Base-by-base conservation (phyloP, 352 stramenopile genomes). In the Phytopythium aichiense region DNA sequence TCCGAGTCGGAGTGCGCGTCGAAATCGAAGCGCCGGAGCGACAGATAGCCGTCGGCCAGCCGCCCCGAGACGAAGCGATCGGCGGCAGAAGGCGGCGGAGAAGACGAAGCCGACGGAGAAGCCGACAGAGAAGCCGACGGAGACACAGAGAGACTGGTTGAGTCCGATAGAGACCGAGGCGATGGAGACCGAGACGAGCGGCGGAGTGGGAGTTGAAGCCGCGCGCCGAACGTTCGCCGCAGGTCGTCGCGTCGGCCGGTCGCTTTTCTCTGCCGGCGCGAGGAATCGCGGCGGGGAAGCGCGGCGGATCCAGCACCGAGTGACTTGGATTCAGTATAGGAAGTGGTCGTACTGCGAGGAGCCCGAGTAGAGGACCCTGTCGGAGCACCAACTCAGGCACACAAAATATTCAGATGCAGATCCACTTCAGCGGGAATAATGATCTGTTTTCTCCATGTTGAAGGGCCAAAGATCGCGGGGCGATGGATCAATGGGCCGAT, bases 111-210 rank as follows among this genome's bases (percentile, higher is more conserved):
- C 1, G 40, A 20, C 18, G n/a, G n/a, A 28, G 46, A 33, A 52
- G 46, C 15, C 5, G 46, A 20, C 16, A 23, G 11, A 7, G 46
- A 20, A 48, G 42, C 2, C n/a, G 63, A 51, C 12, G 60, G 28
- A 22, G 38, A 45, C 38, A 7, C 28, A 5, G 28, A 31, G 28
- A n/a, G n/a, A n/a, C n/a, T n/a, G n/a, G n/a, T n/a, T n/a, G n/a
- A 31, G 28, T 31, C 28, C 28, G 28, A 31, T 31, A 31, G 28
- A n/a, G 55, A 35, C n/a, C 63, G 61, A 13, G 63, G 56, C 16
- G 60, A 37, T 5, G 60, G 28, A 22, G 38, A 45, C 38, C 15
- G 6, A 48, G 42, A 22, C 18, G 18, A 48, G 18, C 35, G 35
- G 12, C 9, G 22, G 22, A 52, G 46, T 52, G 46, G 46, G 46